Percentiles rank a stretch among this genome's conserved stretches.
These are phyloP conservation scores for Kickxella alabastrina DNA, from an alignment of 192 early-diverging fungal species.

Conservation along the genomic window DNA sequence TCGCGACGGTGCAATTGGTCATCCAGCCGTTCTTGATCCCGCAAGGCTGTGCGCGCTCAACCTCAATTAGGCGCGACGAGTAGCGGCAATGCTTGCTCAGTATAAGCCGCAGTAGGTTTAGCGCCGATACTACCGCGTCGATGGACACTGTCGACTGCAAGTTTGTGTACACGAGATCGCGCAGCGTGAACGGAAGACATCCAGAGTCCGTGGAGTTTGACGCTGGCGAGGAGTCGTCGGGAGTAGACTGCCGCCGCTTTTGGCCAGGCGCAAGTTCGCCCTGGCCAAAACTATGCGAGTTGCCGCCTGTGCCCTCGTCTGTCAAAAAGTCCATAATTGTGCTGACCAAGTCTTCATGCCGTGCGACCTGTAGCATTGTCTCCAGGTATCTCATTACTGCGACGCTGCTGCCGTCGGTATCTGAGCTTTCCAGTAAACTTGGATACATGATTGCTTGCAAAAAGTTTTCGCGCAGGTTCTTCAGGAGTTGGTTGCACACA, in stretches of 20 bases:
- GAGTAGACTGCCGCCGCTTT: too few relatives aligned
- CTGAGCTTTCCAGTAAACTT: constrained; percentile 78
- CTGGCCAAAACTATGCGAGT: constrained; percentile 1
- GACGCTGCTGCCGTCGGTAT: constrained; percentile 86
- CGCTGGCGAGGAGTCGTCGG: neutral
- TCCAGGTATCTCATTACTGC: constrained; percentile 88
- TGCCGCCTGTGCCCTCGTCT: constrained; percentile 55
- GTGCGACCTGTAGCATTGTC: constrained; percentile 69
- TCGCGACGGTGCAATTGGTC: constrained; percentile 46
- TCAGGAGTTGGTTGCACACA: constrained; percentile 54
- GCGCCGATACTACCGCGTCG: constrained; percentile 76
- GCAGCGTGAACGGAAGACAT: constrained; percentile 62
- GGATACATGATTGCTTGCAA: constrained; percentile 85
- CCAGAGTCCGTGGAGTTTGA: constrained; percentile 4
- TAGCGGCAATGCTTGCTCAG: constrained; percentile 75
- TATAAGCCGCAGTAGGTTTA: constrained; percentile 73
- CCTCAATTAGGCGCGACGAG: constrained; percentile 69
- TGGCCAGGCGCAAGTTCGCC: neutral
- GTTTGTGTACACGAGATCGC: constrained; percentile 82
- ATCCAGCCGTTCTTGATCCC: constrained; percentile 38
- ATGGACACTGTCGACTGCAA: constrained; percentile 79
- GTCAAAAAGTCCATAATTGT: constrained; percentile 76
- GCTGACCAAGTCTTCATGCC: constrained; percentile 71
- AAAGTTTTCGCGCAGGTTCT: constrained; percentile 71
- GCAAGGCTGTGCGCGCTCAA: constrained; percentile 54